Evolutionary conservation across 2,329 filamentous ascomycete species (phyloP).

Genomic region (Pseudogymnoascus pannorum): DNA sequence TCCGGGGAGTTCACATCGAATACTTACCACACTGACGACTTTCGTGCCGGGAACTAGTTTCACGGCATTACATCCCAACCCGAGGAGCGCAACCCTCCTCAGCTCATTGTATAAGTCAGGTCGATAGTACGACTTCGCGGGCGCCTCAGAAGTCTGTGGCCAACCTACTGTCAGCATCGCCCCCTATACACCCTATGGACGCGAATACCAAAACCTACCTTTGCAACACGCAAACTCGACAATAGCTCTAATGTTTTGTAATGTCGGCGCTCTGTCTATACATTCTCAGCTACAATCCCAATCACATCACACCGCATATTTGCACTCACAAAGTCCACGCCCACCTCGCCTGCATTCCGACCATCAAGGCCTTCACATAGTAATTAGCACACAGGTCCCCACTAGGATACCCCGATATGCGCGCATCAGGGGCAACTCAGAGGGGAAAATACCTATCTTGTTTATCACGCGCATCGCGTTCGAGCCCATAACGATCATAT

Average conservation of each 20-base stretch:
- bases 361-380: not conserved
- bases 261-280: not conserved
- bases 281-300: not conserved
- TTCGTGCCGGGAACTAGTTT: not conserved
- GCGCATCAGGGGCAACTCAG: not conserved
- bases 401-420: not conserved
- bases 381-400: not conserved
- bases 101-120: not conserved
- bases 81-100: not conserved
- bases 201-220: not conserved
- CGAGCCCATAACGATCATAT: constrained; percentile 3
- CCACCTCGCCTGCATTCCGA: not conserved
- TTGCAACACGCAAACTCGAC: not conserved
- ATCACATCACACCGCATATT: not conserved
- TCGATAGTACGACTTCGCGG: not conserved
- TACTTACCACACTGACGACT: not conserved
- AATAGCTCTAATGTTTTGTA: not conserved
- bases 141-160: not conserved
- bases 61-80: not conserved
- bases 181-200: not conserved
- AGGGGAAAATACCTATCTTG: not conserved
- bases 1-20: not conserved
- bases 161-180: not conserved
- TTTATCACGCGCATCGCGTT: not conserved
- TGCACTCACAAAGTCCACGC: not conserved